Evolutionary conservation across 768 basidiomycete species (phyloP).

Genomic region (Tulasnella sp.): DNA sequence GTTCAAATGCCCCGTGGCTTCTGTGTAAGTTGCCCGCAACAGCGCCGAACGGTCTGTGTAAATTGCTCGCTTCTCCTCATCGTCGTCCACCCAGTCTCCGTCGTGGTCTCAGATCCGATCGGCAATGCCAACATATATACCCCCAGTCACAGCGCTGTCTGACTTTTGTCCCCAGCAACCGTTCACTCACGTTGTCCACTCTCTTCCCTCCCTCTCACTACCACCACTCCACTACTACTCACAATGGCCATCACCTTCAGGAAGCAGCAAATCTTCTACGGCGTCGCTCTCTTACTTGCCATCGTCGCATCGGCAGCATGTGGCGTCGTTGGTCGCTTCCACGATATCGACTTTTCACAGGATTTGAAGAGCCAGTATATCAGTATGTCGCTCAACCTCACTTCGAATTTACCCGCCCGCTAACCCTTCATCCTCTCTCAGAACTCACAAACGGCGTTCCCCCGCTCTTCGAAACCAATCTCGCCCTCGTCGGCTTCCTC

Average conservation of each 20-base stretch:
- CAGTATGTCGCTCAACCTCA: background rate
- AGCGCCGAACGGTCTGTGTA: background rate
- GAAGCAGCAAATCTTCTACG: slow-evolving; percentile 9
- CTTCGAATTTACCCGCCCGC: background rate
- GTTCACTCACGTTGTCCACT: background rate
- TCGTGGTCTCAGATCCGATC: background rate
- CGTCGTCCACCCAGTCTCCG: background rate
- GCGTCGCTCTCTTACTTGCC: background rate
- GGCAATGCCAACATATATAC: background rate
- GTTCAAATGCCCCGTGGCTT: slow-evolving; percentile 3
- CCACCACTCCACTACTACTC: background rate
- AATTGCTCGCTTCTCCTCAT: background rate
- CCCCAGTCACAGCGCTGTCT: background rate
- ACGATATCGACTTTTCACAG: slow-evolving; percentile 4
- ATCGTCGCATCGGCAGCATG: background rate
- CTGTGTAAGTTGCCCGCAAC: slow-evolving; percentile 5
- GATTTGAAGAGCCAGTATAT: background rate
- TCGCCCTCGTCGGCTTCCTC: slow-evolving; percentile 14
- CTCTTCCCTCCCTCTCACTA: background rate
- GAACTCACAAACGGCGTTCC: background rate
- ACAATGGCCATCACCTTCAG: background rate
- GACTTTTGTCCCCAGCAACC: background rate
- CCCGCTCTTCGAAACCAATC: background rate
- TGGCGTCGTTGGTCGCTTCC: background rate
- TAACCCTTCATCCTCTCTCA: background rate